A percentile compares a stretch with the other conserved stretches of the same genome.
phyloP scores from a whole-genome alignment of 2,329 filamentous ascomycete genomes.

The Pezicula carpinea region DNA sequence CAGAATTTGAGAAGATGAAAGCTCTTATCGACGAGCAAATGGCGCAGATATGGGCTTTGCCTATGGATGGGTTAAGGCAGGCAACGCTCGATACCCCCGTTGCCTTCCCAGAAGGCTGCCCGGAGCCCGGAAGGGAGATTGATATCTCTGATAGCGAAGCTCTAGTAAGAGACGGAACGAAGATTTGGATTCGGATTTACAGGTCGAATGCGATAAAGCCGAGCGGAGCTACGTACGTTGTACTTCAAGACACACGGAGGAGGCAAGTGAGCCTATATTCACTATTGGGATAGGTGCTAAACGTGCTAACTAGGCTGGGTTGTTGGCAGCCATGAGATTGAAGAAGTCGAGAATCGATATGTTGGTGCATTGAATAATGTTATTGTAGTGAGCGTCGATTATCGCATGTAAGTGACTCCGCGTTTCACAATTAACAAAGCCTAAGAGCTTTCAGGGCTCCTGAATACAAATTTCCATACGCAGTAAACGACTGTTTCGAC shows the following conservation, averaged over 20 bases:
- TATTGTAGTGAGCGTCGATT: slow-evolving; percentile 15
- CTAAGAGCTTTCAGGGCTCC: slow-evolving; percentile 13
- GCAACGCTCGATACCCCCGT: neutral
- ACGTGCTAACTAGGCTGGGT: slow-evolving; percentile 14
- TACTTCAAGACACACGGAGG: too few species aligned
- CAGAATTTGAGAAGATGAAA: neutral
- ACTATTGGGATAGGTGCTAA: too few species aligned
- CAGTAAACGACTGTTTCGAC: slow-evolving; percentile 11
- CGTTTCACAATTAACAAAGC: too few species aligned
- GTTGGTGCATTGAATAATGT: slow-evolving; percentile 2
- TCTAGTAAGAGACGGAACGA: neutral
- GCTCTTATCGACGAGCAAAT: neutral
- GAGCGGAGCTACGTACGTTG: too few species aligned
- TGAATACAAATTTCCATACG: slow-evolving; percentile 14
- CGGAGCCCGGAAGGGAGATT: neutral
- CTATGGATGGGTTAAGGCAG: neutral
- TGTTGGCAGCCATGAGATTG: slow-evolving; percentile 11
- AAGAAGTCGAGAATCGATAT: slow-evolving; percentile 9
- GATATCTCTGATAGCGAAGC: neutral
- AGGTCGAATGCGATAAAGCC: neutral
- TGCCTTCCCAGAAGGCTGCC: neutral
- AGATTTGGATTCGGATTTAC: neutral
- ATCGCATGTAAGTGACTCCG: slow-evolving; percentile 5
- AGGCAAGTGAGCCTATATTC: too few species aligned
- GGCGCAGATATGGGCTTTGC: neutral